Evolutionary conservation across 805 yeast genomes (phyloP).

Genomic region (Cyberlindnera galapagoensis): DNA sequence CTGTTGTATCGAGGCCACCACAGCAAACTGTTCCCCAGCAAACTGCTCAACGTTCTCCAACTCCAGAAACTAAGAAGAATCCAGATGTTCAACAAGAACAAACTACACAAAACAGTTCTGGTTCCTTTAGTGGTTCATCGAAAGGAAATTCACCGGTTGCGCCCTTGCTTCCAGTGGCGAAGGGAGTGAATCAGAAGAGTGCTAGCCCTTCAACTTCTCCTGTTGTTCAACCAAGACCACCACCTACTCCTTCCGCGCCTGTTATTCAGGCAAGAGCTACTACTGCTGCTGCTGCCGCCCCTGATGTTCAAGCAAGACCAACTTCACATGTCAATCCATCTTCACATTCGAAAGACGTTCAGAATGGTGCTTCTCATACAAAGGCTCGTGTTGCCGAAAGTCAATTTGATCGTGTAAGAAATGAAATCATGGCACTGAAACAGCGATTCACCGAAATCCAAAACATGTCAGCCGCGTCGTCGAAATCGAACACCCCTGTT

Average conservation of each 20-base stretch:
- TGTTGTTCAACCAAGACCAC: background rate
- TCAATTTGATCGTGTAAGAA: slow-evolving; percentile 4
- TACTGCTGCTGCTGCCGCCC: too few species aligned
- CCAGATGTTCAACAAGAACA: too few species aligned
- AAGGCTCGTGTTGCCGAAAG: background rate
- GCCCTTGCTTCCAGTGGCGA: background rate
- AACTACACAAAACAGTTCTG: too few species aligned
- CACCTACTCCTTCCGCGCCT: background rate
- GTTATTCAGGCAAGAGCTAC: too few species aligned
- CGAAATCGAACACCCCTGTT: background rate
- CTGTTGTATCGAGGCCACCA: too few species aligned
- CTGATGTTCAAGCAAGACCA: background rate
- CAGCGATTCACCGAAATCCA: slow-evolving; percentile 5
- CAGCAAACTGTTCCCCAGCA: too few species aligned
- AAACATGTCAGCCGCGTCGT: background rate
- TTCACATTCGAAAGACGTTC: too few species aligned
- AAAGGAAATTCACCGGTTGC: background rate
- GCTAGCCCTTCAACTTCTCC: background rate
- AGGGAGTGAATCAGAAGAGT: background rate
- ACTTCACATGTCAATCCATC: background rate
- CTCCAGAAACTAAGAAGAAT: too few species aligned
- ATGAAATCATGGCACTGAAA: slow-evolving; percentile 3
- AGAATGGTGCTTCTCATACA: background rate
- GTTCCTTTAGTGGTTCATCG: background rate
- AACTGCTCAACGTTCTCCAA: too few species aligned